Percentiles rank a stretch among this genome's conserved stretches.
Evolutionary conservation across 2,329 filamentous ascomycete genomes (phyloP).

Genomic region (Sclerotinia spermophila): DNA sequence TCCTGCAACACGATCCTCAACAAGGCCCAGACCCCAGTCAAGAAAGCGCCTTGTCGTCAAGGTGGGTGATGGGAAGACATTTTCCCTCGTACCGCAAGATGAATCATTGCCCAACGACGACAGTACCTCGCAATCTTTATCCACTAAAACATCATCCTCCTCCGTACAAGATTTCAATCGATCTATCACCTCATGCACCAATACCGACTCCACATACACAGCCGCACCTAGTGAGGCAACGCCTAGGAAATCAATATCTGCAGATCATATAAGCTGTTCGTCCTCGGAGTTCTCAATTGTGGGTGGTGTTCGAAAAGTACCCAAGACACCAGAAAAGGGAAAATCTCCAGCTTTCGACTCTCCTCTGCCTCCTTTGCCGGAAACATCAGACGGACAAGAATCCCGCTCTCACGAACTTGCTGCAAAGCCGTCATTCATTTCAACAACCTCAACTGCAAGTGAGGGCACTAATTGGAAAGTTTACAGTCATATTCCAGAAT

Average conservation of each 20-base stretch:
- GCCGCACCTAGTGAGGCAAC: constrained; percentile 29
- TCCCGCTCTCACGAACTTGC: constrained; percentile 32
- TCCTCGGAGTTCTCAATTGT: constrained; percentile 37
- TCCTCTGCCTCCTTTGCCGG: constrained; percentile 31
- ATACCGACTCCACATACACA: constrained; percentile 22
- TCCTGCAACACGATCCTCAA: constrained; percentile 33
- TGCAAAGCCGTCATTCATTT: constrained; percentile 37
- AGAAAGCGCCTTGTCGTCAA: constrained; percentile 34
- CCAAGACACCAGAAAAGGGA: constrained; percentile 37
- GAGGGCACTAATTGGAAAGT: constrained; percentile 38
- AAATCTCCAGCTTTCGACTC: constrained; percentile 26
- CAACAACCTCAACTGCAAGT: constrained; percentile 34
- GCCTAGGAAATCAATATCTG: constrained; percentile 30
- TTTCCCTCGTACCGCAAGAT: constrained; percentile 33
- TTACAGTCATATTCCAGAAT: constrained; percentile 26
- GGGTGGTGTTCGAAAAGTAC: constrained; percentile 38
- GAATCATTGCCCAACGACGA: constrained; percentile 26
- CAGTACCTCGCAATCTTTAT: constrained; percentile 20
- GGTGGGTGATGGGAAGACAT: constrained; percentile 34
- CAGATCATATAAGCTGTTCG: constrained; percentile 35
- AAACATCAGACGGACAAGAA: constrained; percentile 28
- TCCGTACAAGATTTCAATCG: constrained; percentile 30
- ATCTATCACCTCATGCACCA: constrained; percentile 34
- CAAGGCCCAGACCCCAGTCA: constrained; percentile 28
- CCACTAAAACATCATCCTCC: constrained; percentile 30